Evolutionary conservation across 2,329 filamentous ascomycete genomes (phyloP), one percentile per base, ranked within the genome.

Genomic region (Achaetomium macrosporum): DNA sequence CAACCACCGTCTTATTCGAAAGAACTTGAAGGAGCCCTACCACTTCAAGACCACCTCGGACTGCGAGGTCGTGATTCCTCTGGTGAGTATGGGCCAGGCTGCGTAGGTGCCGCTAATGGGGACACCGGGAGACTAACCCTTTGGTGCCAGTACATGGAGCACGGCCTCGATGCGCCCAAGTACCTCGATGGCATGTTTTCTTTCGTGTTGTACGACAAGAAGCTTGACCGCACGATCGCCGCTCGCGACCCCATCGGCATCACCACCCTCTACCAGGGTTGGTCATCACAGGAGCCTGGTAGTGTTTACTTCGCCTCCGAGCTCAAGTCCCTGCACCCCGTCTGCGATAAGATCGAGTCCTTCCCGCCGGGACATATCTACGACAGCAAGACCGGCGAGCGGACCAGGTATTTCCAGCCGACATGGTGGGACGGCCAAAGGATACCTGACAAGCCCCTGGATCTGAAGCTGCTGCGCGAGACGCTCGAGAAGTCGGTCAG

Each of bases 121-220:
- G 33, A 35, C 33, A 37, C 25, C 25, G 25, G 7, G 35, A 16
- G 9, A 8, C 35, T 37, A n/a, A 37, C 15, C 15, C 9, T 36
- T 16, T 37, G 35, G 13, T 16, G 37, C 2, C 42, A 95, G 88
- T 99, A 99, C 70, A 81, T 90, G 75, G 84, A 97, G 73, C 82
- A 95, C 80, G 93, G 85, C 66, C 79, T 95, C 63, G 90, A 97
- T 66, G 90, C 92, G 54, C 91, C 93, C 57, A 93, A 92, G 73
- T 79, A 90, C 72, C 84, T 99, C 62, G 93, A 99, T 70, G 93
- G 93, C 76, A 99, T 99, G 93, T 99, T 99, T 81, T 96, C 92
- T 15, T 99, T 95, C 76, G 91, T 99, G 52, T 82, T 99, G 49
- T 96, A 96, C 74, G 93, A 99, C 77, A 96, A 95, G 81, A 85